Base-by-base conservation (phyloP, 352 stramenopile species). In the Phytopythium mirpurense region DNA sequence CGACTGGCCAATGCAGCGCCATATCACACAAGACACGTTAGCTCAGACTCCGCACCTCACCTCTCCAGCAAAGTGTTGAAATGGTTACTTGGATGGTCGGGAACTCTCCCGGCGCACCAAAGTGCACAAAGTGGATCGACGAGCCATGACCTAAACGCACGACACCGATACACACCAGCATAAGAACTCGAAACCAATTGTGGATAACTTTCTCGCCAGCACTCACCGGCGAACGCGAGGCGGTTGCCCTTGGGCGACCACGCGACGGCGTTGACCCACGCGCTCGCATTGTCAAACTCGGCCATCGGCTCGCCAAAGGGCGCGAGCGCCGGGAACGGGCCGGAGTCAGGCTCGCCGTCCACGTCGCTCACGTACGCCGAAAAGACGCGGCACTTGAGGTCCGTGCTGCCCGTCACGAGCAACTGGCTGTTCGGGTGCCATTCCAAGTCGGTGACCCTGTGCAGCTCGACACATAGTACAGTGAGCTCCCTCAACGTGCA, bases 361-460 rank as follows among this genome's bases (percentile, higher is more conserved):
- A 97, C 70, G 26, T 94, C 82, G 14, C 68, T 67, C 21, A 96
- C 73, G 63, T 90, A 89, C 15, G 91, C 93, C 27, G 78, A 93
- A 68, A 97, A 95, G 40, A 98, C 86, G 51, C 93, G 88, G 68
- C 89, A 97, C 65, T 97, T 96, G 56, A 97, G 91, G 56, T 98
- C 93, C 24, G 86, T 95, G 66, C 81, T 95, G 41, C 73, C 88
- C 3, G 93, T 98, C 42, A 92, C 90, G 3, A 98, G 67, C 29
- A 98, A 55, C 50, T 97, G 90, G 56, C 73, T 90, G 78, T 97
- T 97, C 19, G 90, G 90, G 68, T 98, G 92, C 92, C 92, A 98
- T 52, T 83, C 87, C 59, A 98, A 59, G 62, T 92, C 79, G 24
- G 83, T 90, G 36, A 95, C 84, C 4, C 83, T 93, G 38, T 31